These are phyloP conservation scores for Irpex sp. DNA, from an alignment of 1,284 basidiomycete genomes.

Conservation along the genomic window DNA sequence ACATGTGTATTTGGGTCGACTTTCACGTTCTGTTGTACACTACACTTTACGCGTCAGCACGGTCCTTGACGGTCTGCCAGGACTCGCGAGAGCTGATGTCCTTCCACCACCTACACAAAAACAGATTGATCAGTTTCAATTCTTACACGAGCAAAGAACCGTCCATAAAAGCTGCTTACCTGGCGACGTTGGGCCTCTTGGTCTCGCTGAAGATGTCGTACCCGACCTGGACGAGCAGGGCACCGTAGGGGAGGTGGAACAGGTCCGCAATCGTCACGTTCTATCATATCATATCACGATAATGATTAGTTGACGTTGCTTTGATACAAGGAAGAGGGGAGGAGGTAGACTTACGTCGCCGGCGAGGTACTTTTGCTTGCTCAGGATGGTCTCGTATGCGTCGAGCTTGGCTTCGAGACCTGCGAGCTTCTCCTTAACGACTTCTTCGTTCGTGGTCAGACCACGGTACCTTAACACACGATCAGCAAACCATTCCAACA, in stretches of 20 bases:
- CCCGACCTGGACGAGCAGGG: slow-evolving; percentile 17
- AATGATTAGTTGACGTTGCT: too few species aligned
- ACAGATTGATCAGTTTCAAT: not conserved
- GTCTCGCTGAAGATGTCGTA: slow-evolving; percentile 17
- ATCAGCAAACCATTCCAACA: too few species aligned
- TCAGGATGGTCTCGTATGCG: slow-evolving; percentile 40
- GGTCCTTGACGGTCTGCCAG: slow-evolving; percentile 30
- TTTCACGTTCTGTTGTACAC: too few species aligned
- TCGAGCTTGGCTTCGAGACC: slow-evolving; percentile 33
- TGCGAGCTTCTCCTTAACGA: slow-evolving; percentile 8
- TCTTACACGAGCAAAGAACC: too few species aligned
- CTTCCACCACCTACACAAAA: slow-evolving; percentile 29
- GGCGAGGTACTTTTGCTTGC: slow-evolving; percentile 40
- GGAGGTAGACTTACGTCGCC: too few species aligned
- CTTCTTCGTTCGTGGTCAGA: slow-evolving; percentile 6
- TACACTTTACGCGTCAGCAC: slow-evolving; percentile 7
- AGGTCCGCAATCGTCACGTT: slow-evolving; percentile 45
- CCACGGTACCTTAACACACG: slow-evolving; percentile 1
- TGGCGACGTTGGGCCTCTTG: slow-evolving; percentile 25
- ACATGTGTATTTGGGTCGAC: too few species aligned
- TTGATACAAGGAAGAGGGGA: too few species aligned
- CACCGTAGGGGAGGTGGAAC: slow-evolving; percentile 45
- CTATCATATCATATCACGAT: slow-evolving; percentile 24
- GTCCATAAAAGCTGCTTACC: not conserved
- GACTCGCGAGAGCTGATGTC: slow-evolving; percentile 28